Evolutionary conservation across 768 basidiomycete genomes (phyloP).

Genomic region (Boletellus ananiceps): DNA sequence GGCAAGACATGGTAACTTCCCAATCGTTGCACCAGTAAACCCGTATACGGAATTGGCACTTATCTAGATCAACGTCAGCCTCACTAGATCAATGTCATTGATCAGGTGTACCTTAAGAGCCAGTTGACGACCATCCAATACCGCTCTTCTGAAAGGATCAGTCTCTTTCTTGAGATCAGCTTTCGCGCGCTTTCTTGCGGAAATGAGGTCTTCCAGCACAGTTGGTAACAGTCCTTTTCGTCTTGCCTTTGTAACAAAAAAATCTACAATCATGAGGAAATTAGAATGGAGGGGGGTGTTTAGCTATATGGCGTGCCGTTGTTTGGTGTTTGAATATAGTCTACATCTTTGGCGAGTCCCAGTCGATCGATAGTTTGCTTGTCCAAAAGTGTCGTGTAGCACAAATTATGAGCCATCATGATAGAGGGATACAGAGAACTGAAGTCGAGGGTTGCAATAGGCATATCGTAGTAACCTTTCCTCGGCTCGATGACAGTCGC

Average conservation of each 20-base stretch:
- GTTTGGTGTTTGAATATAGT: constrained; percentile 94
- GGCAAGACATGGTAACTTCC: constrained; percentile 91
- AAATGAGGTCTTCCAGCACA: constrained; percentile 88
- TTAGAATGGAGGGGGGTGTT: background rate
- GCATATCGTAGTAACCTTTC: constrained; percentile 93
- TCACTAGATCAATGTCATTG: background rate
- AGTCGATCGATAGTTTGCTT: constrained; percentile 73
- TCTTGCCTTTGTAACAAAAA: constrained; percentile 67
- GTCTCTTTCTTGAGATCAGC: constrained; percentile 94
- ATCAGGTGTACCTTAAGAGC: constrained; percentile 72
- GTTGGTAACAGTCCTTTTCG: constrained; percentile 90
- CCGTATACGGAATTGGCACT: constrained; percentile 99
- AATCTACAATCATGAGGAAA: constrained; percentile 47
- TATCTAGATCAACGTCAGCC: constrained; percentile 54
- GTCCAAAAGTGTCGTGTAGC: constrained; percentile 95
- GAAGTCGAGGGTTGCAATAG: constrained; percentile 98
- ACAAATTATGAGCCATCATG: constrained; percentile 99
- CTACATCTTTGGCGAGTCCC: constrained; percentile 72
- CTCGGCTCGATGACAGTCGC: constrained; percentile 98
- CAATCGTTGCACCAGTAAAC: constrained; percentile 96
- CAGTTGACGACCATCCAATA: constrained; percentile 94
- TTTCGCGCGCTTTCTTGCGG: constrained; percentile 91
- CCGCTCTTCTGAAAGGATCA: constrained; percentile 95
- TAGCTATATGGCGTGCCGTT: constrained; percentile 54
- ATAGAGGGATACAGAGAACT: constrained; percentile 98